These are phyloP conservation scores for Pezicula neosporulosa DNA, from an alignment of 2,329 filamentous ascomycete species.

Conservation along the genomic window DNA sequence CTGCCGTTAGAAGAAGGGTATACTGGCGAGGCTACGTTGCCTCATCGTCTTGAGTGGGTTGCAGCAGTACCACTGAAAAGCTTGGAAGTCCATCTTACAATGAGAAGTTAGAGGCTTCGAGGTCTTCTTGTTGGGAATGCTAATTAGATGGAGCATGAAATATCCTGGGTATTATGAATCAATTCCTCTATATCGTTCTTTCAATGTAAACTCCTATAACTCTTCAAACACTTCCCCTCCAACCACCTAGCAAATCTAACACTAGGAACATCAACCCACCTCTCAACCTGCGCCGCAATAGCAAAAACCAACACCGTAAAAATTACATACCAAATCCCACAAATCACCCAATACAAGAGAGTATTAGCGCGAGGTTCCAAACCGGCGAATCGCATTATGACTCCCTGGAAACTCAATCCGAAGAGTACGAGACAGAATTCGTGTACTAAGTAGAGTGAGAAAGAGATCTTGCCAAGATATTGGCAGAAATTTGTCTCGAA, in stretches of 20 bases:
- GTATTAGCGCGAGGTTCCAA: slow-evolving; percentile 15
- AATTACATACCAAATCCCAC: slow-evolving; percentile 46
- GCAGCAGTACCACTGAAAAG: no score
- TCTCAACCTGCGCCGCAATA: slow-evolving; percentile 14
- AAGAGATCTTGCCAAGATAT: slow-evolving; percentile 53
- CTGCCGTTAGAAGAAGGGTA: no score
- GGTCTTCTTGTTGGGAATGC: no score
- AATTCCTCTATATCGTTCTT: neutral
- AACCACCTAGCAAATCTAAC: slow-evolving; percentile 43
- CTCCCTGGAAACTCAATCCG: slow-evolving; percentile 17
- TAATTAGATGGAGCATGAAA: neutral
- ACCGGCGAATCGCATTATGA: slow-evolving; percentile 6
- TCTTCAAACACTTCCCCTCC: slow-evolving; percentile 26
- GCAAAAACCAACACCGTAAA: slow-evolving; percentile 1
- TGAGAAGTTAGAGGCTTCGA: no score
- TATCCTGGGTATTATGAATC: neutral
- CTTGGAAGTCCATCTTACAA: no score
- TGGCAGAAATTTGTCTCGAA: slow-evolving; percentile 47
- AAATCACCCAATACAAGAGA: slow-evolving; percentile 46
- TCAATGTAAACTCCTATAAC: neutral
- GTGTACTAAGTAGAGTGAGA: slow-evolving; percentile 50
- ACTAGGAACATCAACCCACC: slow-evolving; percentile 47
- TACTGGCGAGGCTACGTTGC: no score
- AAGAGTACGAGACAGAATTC: slow-evolving; percentile 41
- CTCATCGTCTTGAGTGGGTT: no score